phyloP scores from a whole-genome alignment of 208 protist species.

The Tetramitus jugosus region DNA sequence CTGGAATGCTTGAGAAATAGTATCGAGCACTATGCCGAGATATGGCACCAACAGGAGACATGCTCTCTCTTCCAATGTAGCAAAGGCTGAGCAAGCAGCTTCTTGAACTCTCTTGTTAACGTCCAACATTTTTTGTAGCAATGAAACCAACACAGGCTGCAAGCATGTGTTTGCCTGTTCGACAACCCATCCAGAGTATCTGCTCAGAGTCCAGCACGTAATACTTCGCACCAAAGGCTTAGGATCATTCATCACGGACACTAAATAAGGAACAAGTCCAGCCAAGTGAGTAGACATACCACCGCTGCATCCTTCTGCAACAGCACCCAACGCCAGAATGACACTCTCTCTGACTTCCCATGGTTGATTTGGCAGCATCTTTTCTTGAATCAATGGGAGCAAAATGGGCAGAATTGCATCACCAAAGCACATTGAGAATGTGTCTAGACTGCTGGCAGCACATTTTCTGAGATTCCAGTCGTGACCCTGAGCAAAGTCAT shows the following conservation, averaged over 20 bases:
- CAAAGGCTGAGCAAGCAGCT: conserved; percentile 43
- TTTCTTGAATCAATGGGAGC: conserved; percentile 59
- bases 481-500: conserved; percentile 60
- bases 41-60: conserved; percentile 27
- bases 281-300: conserved; percentile 56
- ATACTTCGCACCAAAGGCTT: conserved; percentile 78
- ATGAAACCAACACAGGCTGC: conserved; percentile 24
- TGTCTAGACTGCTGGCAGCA: conserved; percentile 67
- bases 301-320: conserved; percentile 74
- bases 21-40: conserved; percentile 32
- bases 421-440: conserved; percentile 65
- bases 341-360: conserved; percentile 74
- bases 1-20: conserved; percentile 31
- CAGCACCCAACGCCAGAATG: conserved; percentile 77
- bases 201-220: conserved; percentile 69
- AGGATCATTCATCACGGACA: conserved; percentile 54
- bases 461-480: conserved; percentile 81
- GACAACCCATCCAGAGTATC: conserved; percentile 38
- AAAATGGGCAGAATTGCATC: conserved; percentile 61
- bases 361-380: conserved; percentile 50
- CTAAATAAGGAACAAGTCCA: conserved; percentile 55
- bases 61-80: conserved; percentile 43
- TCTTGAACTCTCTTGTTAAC: conserved; percentile 46
- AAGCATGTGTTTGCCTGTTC: neutral
- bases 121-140: conserved; percentile 40